phyloP scores from a whole-genome alignment of 1,284 basidiomycete genomes.

The Blastosporella zonata region DNA sequence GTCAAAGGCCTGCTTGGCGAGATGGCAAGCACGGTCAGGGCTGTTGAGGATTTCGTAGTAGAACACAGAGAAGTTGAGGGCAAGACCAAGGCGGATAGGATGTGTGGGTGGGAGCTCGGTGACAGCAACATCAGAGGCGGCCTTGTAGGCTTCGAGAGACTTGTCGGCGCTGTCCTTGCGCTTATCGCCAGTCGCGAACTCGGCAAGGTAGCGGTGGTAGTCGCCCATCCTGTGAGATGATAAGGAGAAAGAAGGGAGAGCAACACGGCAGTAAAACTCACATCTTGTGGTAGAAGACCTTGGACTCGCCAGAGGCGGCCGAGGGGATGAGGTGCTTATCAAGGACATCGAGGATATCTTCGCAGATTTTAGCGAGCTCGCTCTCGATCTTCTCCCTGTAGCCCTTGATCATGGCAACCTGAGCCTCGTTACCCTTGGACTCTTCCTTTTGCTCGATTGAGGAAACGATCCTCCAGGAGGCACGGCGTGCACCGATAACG shows the following conservation, averaged over 20 bases:
- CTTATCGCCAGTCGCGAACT: conserved; percentile 99
- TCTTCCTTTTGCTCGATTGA: conserved; percentile 99
- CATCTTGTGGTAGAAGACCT: conserved; percentile 99
- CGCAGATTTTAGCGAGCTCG: conserved; percentile 98
- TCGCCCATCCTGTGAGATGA: conserved; percentile 90
- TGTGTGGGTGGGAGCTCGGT: conserved; percentile 98
- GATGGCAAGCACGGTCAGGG: conserved; percentile 98
- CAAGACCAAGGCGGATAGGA: conserved; percentile 98
- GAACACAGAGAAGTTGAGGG: conserved; percentile 99
- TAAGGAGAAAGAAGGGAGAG: conserved; percentile 4
- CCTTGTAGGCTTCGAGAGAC: conserved; percentile 99
- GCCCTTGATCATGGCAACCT: conserved; percentile 98
- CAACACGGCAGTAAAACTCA: conserved; percentile 38
- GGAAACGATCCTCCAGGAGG: conserved; percentile 98
- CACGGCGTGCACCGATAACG: conserved; percentile 98
- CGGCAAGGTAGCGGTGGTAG: conserved; percentile 99
- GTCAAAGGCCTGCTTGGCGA: conserved; percentile 99
- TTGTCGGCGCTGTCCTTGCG: conserved; percentile 98
- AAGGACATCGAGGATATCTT: conserved; percentile 98
- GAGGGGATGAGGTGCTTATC: conserved; percentile 99
- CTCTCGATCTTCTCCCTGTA: conserved; percentile 99
- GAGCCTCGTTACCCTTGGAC: conserved; percentile 97
- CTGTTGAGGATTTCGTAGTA: conserved; percentile 99
- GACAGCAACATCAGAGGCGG: conserved; percentile 96
- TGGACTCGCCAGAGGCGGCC: conserved; percentile 96